phyloP scores from a whole-genome alignment of 495 filamentous ascomycete species.

The Durotheca rogersii region DNA sequence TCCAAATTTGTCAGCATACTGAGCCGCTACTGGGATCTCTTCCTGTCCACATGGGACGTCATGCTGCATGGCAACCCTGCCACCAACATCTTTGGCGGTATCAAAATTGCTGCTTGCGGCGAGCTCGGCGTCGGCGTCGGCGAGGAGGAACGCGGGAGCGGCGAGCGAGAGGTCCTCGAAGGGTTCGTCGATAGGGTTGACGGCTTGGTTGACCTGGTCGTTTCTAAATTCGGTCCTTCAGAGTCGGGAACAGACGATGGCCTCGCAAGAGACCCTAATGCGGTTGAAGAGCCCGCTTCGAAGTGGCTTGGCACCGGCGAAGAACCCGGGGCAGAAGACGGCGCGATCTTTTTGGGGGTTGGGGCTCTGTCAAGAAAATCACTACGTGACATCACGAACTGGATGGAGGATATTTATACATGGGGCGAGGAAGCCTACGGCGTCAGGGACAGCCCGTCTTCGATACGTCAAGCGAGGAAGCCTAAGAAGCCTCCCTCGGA shows the following conservation, averaged over 20 bases:
- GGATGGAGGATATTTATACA: constrained; percentile 81
- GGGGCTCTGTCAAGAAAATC: constrained; percentile 66
- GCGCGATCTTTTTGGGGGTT: constrained; percentile 78
- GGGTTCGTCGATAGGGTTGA: constrained; percentile 68
- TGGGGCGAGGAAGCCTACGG: constrained; percentile 81
- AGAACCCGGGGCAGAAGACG: constrained; percentile 69
- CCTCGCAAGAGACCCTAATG: constrained; percentile 14
- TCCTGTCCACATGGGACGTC: constrained; percentile 82
- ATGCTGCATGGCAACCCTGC: constrained; percentile 86
- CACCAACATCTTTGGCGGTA: constrained; percentile 72
- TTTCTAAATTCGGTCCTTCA: constrained; percentile 76
- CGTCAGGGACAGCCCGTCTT: constrained; percentile 68
- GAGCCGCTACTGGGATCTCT: constrained; percentile 80
- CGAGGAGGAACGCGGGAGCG: constrained; percentile 89
- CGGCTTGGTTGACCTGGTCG: constrained; percentile 78
- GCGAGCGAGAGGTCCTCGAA: constrained; percentile 87
- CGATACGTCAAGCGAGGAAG: constrained; percentile 44
- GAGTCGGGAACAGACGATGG: constrained; percentile 21
- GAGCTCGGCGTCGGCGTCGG: constrained; percentile 92
- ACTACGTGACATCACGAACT: constrained; percentile 66
- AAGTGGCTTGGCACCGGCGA: constrained; percentile 68
- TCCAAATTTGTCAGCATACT: constrained; percentile 59
- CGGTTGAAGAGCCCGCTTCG: constrained; percentile 3
- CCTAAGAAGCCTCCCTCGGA: constrained; percentile 19
- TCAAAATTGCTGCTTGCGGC: constrained; percentile 88